phyloP scores from a whole-genome alignment of 139 green algal genomes.

The Chlamydomonas applanata region DNA sequence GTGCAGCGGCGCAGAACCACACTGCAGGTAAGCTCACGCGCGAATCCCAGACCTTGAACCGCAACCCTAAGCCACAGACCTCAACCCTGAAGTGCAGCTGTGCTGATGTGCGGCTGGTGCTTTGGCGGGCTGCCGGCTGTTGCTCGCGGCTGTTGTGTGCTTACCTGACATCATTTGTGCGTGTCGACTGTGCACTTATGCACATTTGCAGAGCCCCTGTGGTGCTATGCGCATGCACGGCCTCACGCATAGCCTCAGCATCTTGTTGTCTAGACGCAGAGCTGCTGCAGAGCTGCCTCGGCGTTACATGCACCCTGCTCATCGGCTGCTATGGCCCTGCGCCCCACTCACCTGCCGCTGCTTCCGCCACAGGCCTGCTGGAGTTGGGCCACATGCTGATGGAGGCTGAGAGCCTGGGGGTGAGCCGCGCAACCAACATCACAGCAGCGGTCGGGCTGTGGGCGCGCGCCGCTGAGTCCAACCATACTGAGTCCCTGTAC shows the following conservation, averaged over 20 bases:
- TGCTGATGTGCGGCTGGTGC: background rate
- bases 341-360: constrained; percentile 4
- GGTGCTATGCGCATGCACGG: too few species aligned
- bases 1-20: background rate
- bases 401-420: background rate
- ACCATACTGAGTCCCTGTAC: constrained; percentile 27
- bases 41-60: background rate
- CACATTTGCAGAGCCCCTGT: background rate
- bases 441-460: background rate
- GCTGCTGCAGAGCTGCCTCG: too few species aligned
- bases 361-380: constrained; percentile 6
- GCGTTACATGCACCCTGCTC: too few species aligned
- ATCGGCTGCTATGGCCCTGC: too few species aligned
- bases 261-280: too few species aligned
- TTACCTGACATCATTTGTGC: background rate
- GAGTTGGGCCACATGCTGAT: constrained; percentile 27
- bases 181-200: background rate
- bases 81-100: background rate
- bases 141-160: background rate
- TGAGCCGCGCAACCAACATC: background rate
- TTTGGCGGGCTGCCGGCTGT: background rate
- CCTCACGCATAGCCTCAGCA: too few species aligned
- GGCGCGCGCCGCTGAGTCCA: constrained; percentile 4
- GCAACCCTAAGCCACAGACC: background rate
- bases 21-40: background rate